Evolutionary conservation across 345 rosid genomes (phyloP), one percentile per base, ranked within the genome.

Genomic region (Eucalyptus virginea): DNA sequence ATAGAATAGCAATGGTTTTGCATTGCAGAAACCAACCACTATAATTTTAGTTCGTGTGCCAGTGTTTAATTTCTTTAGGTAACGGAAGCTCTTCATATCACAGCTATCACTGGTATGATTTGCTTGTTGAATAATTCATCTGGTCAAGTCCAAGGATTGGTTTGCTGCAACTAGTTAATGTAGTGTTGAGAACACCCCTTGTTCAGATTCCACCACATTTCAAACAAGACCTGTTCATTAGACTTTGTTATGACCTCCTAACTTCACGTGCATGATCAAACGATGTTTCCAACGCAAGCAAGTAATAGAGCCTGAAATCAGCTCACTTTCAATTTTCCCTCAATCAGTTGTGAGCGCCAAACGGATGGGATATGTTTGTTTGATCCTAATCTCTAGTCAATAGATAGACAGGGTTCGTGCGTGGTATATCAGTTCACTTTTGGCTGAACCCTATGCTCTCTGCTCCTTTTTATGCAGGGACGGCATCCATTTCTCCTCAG

Each of bases 401-500:
- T 77, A 37, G 30, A 37, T 77, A 77, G 7, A 42, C 47, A 19
- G 47, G 47, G 83, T 77, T 77, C 3, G 28, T 3, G 28, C 45
- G 0, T 77, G 83, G 47, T 77, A 40, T 2, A 40, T 37, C 47
- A 40, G 2, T 40, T 77, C 16, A 2, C 85, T 77, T 77, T 40
- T 77, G 85, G 85, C 85, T 77, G 85, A 77, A 77, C 2, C 50
- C 40, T 62, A 15, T 81, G 4, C 30, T 23, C 14, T 89, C 13
- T 37, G 52, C 88, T 77, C 47, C 16, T 2, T 77, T 77, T 40
- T 77, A 28, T n/a, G 65, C 88, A 96, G 99, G 50, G 99, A 96
- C 85, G 99, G 99, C 48, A 87, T 96, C 88, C 99, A 96, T 93
- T 91, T 97, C 14, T 72, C 99, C 10, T 87, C 93, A 0, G 94